Conservation (phyloP, 129 eudicot genomes). For the Helianthus annuus region HanXRQr2.0-SUNRISE NC_035449.2:188822309-188822808, state of each 20-base stretch:
- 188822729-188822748: slow-evolving; percentile 3
- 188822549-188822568: slow-evolving; percentile 55
- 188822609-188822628: no score
- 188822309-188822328: no score
- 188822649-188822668: no score
- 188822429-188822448: slow-evolving; percentile 80
- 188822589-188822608: not conserved
- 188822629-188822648: no score
- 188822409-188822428: not conserved
- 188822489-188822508: slow-evolving; percentile 68
- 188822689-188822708: slow-evolving; percentile 7
- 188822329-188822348: not conserved
- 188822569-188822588: not conserved
- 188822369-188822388: no score
- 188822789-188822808: not conserved
- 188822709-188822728: slow-evolving; percentile 12
- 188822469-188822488: slow-evolving; percentile 80
- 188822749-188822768: not conserved
- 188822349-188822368: no score
- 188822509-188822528: slow-evolving; percentile 65
- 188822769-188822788: not conserved
- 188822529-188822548: slow-evolving; percentile 72
- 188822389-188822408: no score
- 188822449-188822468: slow-evolving; percentile 82
- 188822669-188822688: not conserved